phyloP scores from a whole-genome alignment of 495 filamentous ascomycete species.

The Penicillium coprophilum region DNA sequence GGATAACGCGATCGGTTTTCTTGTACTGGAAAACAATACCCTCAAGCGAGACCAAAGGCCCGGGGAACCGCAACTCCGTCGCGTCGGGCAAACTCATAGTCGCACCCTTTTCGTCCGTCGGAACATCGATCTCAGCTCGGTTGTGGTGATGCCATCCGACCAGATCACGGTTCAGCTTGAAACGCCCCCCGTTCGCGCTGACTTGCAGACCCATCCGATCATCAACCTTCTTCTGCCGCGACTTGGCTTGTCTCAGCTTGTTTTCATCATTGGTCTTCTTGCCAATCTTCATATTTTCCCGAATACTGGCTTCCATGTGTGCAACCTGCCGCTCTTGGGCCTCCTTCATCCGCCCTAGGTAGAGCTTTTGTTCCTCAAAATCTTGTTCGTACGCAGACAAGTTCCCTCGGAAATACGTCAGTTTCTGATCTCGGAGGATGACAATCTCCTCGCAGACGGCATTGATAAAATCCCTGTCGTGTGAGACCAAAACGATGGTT shows the following conservation, averaged over 20 bases:
- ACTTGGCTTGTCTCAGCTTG: slow-evolving; percentile 74
- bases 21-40: slow-evolving; percentile 61
- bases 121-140: slow-evolving; percentile 68
- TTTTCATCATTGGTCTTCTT: slow-evolving; percentile 75
- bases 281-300: slow-evolving; percentile 64
- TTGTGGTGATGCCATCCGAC: slow-evolving; percentile 55
- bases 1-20: slow-evolving; percentile 32
- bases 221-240: slow-evolving; percentile 76
- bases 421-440: slow-evolving; percentile 63
- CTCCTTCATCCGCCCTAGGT: slow-evolving; percentile 72
- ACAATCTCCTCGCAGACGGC: slow-evolving; percentile 73
- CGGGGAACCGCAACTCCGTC: slow-evolving; percentile 69
- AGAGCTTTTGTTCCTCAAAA: slow-evolving; percentile 60
- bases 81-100: slow-evolving; percentile 58
- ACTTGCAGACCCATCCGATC: slow-evolving; percentile 74
- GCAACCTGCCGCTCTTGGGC: slow-evolving; percentile 73
- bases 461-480: slow-evolving; percentile 74
- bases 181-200: slow-evolving; percentile 64
- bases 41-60: slow-evolving; percentile 67
- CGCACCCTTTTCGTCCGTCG: slow-evolving; percentile 60
- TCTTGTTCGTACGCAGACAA: slow-evolving; percentile 66
- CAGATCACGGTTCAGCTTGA: slow-evolving; percentile 76
- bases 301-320: slow-evolving; percentile 74
- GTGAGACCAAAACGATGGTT: slow-evolving; percentile 69
- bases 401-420: slow-evolving; percentile 67